Evolutionary conservation across 306 rosid genomes (phyloP).

Genomic region (Arachis stenosperma): DNA sequence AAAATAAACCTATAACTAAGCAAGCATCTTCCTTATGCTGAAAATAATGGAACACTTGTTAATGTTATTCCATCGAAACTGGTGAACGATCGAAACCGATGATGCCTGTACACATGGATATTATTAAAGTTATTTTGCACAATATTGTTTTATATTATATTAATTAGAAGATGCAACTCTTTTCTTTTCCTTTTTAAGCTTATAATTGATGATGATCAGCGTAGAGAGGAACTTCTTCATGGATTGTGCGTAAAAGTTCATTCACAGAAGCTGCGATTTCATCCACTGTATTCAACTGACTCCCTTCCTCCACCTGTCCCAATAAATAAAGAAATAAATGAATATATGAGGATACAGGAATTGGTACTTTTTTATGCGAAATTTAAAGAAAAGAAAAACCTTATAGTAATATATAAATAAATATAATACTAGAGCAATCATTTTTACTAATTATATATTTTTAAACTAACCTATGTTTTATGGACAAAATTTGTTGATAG

Average conservation of each 20-base stretch:
- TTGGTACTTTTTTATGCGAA: not conserved
- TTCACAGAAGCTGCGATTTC: conserved; percentile 77
- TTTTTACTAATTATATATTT: too few species aligned
- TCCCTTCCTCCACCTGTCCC: conserved; percentile 71
- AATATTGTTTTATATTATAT: not conserved
- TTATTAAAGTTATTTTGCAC: conserved; percentile 15
- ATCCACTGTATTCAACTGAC: conserved; percentile 67
- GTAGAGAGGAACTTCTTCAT: conserved; percentile 56
- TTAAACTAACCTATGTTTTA: too few species aligned
- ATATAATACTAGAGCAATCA: too few species aligned
- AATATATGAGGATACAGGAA: not conserved
- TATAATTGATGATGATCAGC: conserved; percentile 22
- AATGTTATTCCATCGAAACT: conserved; percentile 1
- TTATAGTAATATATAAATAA: too few species aligned
- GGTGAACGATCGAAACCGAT: too few species aligned
- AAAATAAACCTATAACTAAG: conserved; percentile 2
- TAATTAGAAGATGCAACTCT: not conserved
- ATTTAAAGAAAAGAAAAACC: not conserved
- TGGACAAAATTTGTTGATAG: too few species aligned
- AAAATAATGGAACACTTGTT: conserved; percentile 26
- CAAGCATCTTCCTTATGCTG: conserved; percentile 29
- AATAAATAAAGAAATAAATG: conserved; percentile 4
- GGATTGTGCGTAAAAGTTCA: conserved; percentile 56
- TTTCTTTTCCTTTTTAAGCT: not conserved
- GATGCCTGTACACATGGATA: not conserved